Percentiles rank a stretch among this genome's conserved stretches.
Conservation (phyloP, 257 asterid species). For the Linaria vulgaris region DNA sequence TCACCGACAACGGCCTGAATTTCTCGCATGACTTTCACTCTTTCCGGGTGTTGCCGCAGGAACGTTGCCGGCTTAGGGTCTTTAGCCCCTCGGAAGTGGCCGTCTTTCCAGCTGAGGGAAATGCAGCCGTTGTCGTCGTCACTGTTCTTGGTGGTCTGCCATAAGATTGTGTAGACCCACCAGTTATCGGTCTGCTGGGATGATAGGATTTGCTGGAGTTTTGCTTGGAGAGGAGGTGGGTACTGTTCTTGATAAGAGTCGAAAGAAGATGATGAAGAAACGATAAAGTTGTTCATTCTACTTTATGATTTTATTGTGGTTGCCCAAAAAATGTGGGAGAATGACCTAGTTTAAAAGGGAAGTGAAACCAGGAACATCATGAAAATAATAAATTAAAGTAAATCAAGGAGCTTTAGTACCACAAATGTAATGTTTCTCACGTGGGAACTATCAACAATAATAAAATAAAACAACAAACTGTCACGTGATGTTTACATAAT, state of each 20-base stretch:
- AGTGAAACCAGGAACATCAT: no score
- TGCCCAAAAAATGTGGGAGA: no score
- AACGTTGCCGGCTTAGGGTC: constrained; percentile 7
- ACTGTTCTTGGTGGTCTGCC: constrained; percentile 40
- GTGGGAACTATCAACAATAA: no score
- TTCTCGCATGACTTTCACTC: constrained; percentile 55
- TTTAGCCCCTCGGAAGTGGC: constrained; percentile 58
- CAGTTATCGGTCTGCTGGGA: constrained; percentile 35
- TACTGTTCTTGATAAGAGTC: background rate
- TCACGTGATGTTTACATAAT: no score
- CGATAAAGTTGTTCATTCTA: constrained; percentile 35
- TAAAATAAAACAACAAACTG: no score
- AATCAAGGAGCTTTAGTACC: no score
- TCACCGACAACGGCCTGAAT: constrained; percentile 59
- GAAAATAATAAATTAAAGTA: no score
- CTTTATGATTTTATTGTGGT: background rate
- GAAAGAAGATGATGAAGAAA: constrained; percentile 21
- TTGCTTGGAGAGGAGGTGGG: constrained; percentile 35
- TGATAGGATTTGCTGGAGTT: constrained; percentile 51
- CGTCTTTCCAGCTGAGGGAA: constrained; percentile 55
- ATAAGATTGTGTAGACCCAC: constrained; percentile 62
- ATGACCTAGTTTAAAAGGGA: background rate
- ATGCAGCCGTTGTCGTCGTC: constrained; percentile 40
- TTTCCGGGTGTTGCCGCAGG: constrained; percentile 43
- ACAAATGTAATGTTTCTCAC: no score